A percentile compares a stretch with the other conserved stretches of the same genome.
These are phyloP conservation scores for Gossypium ekmanianum DNA, from an alignment of 345 rosid species.

Conservation along the genomic window DNA sequence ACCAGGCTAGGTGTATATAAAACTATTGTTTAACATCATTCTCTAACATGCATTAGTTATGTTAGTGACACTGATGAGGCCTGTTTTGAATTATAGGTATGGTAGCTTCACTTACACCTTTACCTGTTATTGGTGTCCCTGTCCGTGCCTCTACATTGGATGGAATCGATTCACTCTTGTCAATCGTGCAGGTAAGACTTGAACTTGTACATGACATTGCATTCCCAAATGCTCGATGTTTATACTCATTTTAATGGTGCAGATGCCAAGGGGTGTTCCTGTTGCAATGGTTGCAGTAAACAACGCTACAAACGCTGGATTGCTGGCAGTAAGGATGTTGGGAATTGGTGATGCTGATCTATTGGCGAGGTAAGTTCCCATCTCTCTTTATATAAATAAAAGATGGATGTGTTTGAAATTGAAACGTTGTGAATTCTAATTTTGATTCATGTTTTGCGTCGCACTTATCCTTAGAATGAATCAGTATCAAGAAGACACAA, in stretches of 20 bases:
- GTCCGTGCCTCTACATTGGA: constrained; percentile 81
- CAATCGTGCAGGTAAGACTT: constrained; percentile 80
- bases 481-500: constrained; percentile 82
- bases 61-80: not conserved
- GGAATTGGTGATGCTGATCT: constrained; percentile 71
- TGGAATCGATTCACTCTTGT: constrained; percentile 88
- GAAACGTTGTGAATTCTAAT: not conserved
- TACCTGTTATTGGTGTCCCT: constrained; percentile 90
- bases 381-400: not conserved
- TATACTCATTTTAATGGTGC: constrained; percentile 6
- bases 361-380: constrained; percentile 35
- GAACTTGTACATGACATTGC: not conserved
- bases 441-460: not conserved
- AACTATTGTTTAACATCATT: not conserved
- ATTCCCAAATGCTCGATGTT: not conserved
- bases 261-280: constrained; percentile 98
- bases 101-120: constrained; percentile 91
- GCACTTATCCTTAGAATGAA: constrained; percentile 55
- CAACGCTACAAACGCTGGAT: constrained; percentile 82
- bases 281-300: constrained; percentile 91
- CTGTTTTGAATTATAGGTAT: constrained; percentile 50
- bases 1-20: constrained; percentile 50
- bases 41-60: not conserved
- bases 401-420: not conserved
- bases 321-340: constrained; percentile 73